Base-by-base conservation (phyloP, 352 stramenopile genomes). In the Aphanomyces cochlioides region DNA sequence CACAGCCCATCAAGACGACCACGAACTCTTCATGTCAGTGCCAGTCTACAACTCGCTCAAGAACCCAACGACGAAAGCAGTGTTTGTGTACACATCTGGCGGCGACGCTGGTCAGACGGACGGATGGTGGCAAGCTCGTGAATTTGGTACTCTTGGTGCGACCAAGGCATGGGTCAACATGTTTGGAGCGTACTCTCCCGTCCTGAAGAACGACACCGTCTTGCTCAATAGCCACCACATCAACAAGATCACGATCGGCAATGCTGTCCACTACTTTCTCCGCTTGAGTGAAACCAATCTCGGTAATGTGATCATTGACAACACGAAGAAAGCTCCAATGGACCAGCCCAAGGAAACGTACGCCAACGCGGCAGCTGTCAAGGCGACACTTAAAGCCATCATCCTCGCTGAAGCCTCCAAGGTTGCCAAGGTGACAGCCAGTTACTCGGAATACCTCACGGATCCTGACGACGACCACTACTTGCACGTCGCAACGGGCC, bases 1-100 rank as follows among this genome's bases (percentile, higher is more conserved):
- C 60, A 67, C 60, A 0, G 60, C 60, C 8, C 60, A 67, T 57
- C 60, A 67, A 67, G 60, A 67, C 47, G 60, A 67, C 47, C 60
- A 67, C 47, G 60, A 67, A 37, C 47, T 67, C 19, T 67, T 67
- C 34, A 67, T 67, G 60, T 37, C 60, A 10, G 43, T 12, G 8
- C n/a, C 6, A 8, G 36, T 67, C 8, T 7, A 56, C 5, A 17
- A 12, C 19, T 17, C 10, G 4, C 41, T 67, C 21, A 57, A 67
- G n/a, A 17, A 17, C n/a, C 45, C 60, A 3, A 67, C 10, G 17
- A 38, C 60, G 3, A 67, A 67, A 57, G 60, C 28, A 15, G 60
- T 67, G 28, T 67, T 67, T 57, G 34, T 67, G 17, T 67, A 67
- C 60, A 57, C 21, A 7, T 56, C 60, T 19, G 60, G 38, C 28